Evolutionary conservation across 257 asterid genomes (phyloP).

Genomic region (Craterostigma plantagineum): DNA sequence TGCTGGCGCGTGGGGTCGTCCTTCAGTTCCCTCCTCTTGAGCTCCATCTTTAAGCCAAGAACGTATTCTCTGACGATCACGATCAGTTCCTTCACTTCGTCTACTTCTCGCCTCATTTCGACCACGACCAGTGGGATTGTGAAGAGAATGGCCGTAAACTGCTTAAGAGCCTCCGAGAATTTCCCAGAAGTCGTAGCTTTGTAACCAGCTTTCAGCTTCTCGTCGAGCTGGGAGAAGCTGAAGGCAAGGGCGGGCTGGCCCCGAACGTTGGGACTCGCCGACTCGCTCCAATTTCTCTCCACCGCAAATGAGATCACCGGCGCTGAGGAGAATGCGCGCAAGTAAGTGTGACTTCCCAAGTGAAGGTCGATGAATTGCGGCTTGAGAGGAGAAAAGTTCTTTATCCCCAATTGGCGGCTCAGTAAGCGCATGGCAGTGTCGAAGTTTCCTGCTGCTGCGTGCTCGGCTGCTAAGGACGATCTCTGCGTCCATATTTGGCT

Average conservation of each 20-base stretch:
- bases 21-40: conserved; percentile 3
- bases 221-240: conserved; percentile 4
- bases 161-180: conserved; percentile 2
- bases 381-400: conserved; percentile 37
- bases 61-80: conserved; percentile 1
- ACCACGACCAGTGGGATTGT: conserved; percentile 4
- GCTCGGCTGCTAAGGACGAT: conserved; percentile 89
- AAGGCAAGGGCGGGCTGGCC: conserved; percentile 2
- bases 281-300: conserved; percentile 3
- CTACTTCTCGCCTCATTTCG: conserved; percentile 1
- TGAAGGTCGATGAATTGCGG: conserved; percentile 4
- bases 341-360: background rate
- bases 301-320: background rate
- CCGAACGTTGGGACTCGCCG: conserved; percentile 3
- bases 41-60: conserved; percentile 4
- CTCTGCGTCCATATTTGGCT: conserved; percentile 88
- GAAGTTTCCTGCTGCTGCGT: conserved; percentile 86
- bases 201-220: conserved; percentile 3
- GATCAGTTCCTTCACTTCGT: conserved; percentile 6
- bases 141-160: background rate
- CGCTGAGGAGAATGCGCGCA: background rate
- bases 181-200: conserved; percentile 1
- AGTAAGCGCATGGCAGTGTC: conserved; percentile 88
- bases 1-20: conserved; percentile 1
- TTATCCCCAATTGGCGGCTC: conserved; percentile 67